A percentile compares a stretch with the other conserved stretches of the same genome.
Evolutionary conservation across 2,329 filamentous ascomycete genomes (phyloP).

Genomic region (Botrytis deweyae): DNA sequence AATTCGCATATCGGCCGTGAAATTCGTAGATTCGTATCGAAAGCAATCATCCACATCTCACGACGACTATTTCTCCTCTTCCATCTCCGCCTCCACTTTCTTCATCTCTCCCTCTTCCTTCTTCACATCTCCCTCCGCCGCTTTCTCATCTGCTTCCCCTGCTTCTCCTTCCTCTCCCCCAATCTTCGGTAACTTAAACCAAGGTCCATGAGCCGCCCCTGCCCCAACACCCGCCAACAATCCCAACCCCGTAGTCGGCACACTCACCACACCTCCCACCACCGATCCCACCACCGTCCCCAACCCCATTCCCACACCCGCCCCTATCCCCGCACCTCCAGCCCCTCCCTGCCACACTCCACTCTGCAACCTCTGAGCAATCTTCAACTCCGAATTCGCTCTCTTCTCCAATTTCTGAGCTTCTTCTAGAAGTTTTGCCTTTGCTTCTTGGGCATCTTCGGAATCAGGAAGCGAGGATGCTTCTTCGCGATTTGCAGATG

Average conservation of each 20-base stretch:
- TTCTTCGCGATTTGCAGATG: conserved; percentile 16
- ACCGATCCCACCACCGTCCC: conserved; percentile 27
- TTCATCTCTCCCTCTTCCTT: conserved; percentile 19
- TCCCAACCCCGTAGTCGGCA: conserved; percentile 31
- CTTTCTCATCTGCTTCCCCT: conserved; percentile 20
- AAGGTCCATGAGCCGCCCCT: conserved; percentile 33
- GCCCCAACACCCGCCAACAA: conserved; percentile 26
- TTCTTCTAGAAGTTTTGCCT: conserved; percentile 25
- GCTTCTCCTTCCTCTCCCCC: conserved; percentile 11
- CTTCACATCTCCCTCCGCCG: not conserved
- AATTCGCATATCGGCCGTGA: not conserved
- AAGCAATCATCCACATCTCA: not conserved
- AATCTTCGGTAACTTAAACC: conserved; percentile 27
- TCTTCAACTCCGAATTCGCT: conserved; percentile 59
- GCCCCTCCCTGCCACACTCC: conserved; percentile 35
- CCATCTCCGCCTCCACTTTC: not conserved
- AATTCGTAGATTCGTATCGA: not conserved
- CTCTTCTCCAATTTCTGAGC: conserved; percentile 29
- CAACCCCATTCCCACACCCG: conserved; percentile 29
- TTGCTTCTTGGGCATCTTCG: conserved; percentile 25
- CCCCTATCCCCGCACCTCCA: conserved; percentile 29
- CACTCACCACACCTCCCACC: conserved; percentile 25
- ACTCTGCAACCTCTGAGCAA: conserved; percentile 51
- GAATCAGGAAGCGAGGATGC: conserved; percentile 22
- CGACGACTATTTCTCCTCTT: not conserved